Base-by-base conservation (phyloP, 2,329 filamentous ascomycete genomes). In the Orbilia javanica region DNA sequence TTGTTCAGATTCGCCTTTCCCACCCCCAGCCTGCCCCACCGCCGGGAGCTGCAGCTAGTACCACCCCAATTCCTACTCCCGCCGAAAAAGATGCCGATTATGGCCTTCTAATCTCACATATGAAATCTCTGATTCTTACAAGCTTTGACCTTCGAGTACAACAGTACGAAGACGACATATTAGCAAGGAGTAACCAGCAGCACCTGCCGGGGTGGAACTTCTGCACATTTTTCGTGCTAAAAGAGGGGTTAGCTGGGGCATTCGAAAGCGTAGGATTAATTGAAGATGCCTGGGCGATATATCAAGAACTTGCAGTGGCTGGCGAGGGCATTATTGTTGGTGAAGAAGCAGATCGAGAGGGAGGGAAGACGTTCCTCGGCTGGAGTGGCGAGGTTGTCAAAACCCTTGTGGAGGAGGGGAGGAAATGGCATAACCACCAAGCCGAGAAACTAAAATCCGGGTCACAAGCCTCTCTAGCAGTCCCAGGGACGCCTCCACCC, bases 181-280 rank as follows among this genome's bases (percentile, higher is more conserved):
- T 93, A 79, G 96, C 97, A 84, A 96, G 94, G 82, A 95, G 98
- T 81, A 89, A 91, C 0, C 94, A 98, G 83, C 89, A 95, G 55
- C 90, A 87, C 36, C 85, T 99, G 18, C 96, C 96, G 0, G 96
- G 96, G 0, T 99, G 96, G 96, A 99, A 99, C 83, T 99, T 99
- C 83, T 98, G 96, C 84, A 99, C 96, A 0, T 99, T 99, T 83
- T 99, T 99, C 83, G 94, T 99, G 15, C 87, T 99, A 7, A 99
- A 99, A 82, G 96, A 99, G 84, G 96, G 96, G 0, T 86, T 99
- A 39, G 95, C 96, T 0, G 89, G 93, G 80, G 96, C 95, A 0
- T 97, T 99, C 81, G 96, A 99, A 84, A 98, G 93, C 83, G 94
- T 98, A 2, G 96, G 96, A 0, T 86, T 99, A 8, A 93, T 97